These are phyloP conservation scores for Parasitella parasitica DNA, from an alignment of 371 early-diverging fungal species.

Conservation along the genomic window DNA sequence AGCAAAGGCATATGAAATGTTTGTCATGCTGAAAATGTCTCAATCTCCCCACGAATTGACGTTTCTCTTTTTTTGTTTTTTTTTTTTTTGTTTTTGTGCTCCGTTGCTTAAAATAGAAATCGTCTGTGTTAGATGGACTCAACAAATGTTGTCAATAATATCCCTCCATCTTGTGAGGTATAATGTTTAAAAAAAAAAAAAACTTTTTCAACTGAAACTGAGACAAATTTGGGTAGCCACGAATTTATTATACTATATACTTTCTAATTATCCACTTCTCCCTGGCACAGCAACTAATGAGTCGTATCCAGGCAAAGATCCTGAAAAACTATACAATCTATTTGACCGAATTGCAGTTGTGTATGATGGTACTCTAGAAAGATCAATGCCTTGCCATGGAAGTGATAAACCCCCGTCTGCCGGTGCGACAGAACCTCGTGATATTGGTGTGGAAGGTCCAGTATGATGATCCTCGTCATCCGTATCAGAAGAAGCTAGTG, in stretches of 20 bases:
- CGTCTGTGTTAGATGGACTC: too few species aligned
- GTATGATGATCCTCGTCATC: slow-evolving; percentile 57
- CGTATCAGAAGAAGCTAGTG: slow-evolving; percentile 67
- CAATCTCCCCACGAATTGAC: too few species aligned
- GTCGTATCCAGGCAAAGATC: slow-evolving; percentile 46
- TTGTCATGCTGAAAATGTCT: too few species aligned
- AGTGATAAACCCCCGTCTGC: background rate
- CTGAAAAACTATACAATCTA: slow-evolving; percentile 39
- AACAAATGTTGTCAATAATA: too few species aligned
- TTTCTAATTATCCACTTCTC: slow-evolving; percentile 3
- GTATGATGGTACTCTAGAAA: slow-evolving; percentile 44
- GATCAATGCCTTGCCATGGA: slow-evolving; percentile 58
- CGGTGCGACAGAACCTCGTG: slow-evolving; percentile 40
- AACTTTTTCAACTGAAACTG: background rate
- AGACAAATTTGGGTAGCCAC: background rate
- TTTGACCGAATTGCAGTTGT: slow-evolving; percentile 45
- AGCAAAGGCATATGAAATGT: too few species aligned
- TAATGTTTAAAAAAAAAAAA: slow-evolving; percentile 5
- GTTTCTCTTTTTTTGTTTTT: too few species aligned
- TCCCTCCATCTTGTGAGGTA: background rate
- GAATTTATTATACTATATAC: background rate
- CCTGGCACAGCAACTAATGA: slow-evolving; percentile 28
- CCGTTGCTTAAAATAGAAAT: too few species aligned
- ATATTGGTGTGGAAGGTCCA: slow-evolving; percentile 73
- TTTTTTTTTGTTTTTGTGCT: too few species aligned